Evolutionary conservation across 495 filamentous ascomycete genomes (phyloP), one percentile per base, ranked within the genome.

Genomic region (Penicillium pancosmium): DNA sequence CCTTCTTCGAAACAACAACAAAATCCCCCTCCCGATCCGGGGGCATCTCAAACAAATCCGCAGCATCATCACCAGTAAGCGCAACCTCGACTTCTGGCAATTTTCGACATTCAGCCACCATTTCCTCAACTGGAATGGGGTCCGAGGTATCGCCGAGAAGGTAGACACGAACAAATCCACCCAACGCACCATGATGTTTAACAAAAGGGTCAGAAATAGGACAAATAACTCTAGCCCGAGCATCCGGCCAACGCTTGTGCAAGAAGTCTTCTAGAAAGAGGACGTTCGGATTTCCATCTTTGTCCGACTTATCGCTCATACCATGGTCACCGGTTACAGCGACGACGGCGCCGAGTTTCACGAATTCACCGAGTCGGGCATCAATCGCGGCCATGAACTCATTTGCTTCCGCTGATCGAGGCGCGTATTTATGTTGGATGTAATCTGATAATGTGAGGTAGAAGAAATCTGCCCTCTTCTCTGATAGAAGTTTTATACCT

Each of bases 311-410:
- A 40, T 53, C 51, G 19, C 34, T 53, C 51, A 53, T 53, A 18
- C 51, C 34, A 25, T 53, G 51, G 34, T 53, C 51, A 21, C 34
- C 51, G 3, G 51, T 53, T n/a, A 53, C 51, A 53, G 51, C 51
- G 6, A 53, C 51, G 5, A 25, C 12, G 18, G 51, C 33, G 13
- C 51, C 51, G 1, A 53, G 35, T 3, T 53, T 23, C 4, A 53
- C 16, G 10, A 53, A 41, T 23, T 23, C 18, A 10, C 51, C 33
- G 16, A 53, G 15, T 4, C 51, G 51, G 4, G 5, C 0, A 41
- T 53, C 51, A 25, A 40, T 53, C 2, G 18, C 46, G 8, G 8
- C 8, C 46, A 48, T 48, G 11, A 48, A 48, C 10, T 27, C 1
- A 27, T 48, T 27, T 2, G 46, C 10, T 8, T 48, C 46, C 0